Percentiles rank a stretch among this genome's conserved stretches.
These are phyloP conservation scores for Phytopythium mirpurense DNA, from an alignment of 352 stramenopile genomes.

Conservation along the genomic window DNA sequence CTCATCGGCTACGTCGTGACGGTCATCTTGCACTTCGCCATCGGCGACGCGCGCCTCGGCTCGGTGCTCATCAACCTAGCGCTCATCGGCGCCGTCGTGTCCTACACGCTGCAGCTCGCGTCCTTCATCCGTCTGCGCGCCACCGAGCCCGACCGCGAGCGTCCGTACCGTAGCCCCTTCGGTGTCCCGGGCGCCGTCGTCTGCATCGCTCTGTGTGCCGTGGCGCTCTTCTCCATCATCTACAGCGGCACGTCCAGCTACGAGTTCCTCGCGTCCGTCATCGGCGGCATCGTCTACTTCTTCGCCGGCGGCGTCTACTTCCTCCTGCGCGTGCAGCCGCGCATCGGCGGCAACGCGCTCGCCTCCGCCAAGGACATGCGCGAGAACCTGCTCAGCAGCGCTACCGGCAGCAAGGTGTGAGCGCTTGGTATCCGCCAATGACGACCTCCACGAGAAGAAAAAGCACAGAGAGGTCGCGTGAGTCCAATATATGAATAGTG, in stretches of 20 bases:
- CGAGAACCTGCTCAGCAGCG: conserved; percentile 31
- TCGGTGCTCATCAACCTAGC: conserved; percentile 70
- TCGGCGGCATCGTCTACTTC: conserved; percentile 54
- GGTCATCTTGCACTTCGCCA: conserved; percentile 50
- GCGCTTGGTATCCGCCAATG: not conserved
- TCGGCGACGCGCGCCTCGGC: conserved; percentile 46
- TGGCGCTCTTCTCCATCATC: conserved; percentile 56
- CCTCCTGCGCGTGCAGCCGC: conserved; percentile 29
- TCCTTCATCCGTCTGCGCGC: conserved; percentile 55
- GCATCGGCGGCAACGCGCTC: conserved; percentile 15
- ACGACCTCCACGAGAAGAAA: no score
- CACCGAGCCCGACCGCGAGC: conserved; percentile 38
- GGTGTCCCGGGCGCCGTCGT: conserved; percentile 38
- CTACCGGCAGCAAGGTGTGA: conserved; percentile 14
- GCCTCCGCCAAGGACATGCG: conserved; percentile 22
- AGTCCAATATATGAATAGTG: not conserved
- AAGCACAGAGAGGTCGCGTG: not conserved
- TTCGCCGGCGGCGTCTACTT: conserved; percentile 40
- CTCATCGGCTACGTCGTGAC: conserved; percentile 36
- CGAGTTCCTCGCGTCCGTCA: conserved; percentile 56
- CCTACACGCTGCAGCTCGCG: conserved; percentile 49
- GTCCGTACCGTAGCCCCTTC: conserved; percentile 53
- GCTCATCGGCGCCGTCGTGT: conserved; percentile 59
- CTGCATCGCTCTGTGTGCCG: conserved; percentile 37
- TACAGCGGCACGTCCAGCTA: conserved; percentile 50